Base-by-base conservation (phyloP, 208 protist genomes). In the Blastocrithidia nonstop region DNA sequence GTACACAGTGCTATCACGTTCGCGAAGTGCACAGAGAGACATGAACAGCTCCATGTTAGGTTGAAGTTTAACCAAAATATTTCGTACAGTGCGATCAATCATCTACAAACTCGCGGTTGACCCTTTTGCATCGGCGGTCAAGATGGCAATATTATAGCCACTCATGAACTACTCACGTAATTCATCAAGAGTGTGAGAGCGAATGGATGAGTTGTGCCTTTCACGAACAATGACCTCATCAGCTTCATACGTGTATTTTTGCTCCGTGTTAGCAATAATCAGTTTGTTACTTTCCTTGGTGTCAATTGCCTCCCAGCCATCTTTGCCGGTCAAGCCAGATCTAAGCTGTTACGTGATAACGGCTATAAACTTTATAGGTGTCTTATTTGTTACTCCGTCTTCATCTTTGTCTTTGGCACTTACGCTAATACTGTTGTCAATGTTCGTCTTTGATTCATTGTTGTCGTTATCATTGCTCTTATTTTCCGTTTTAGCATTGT, bases 231-330 rank as follows among this genome's bases (percentile, higher is more conserved):
- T 51, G 25, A 74, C 43, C 51, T 84, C 66, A 38, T 79, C 66
- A 31, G 49, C 54, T 35, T 28, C 40, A 42, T 69, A 62, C 8
- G 44, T 55, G 29, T 68, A 59, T 16, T 54, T 44, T 20, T 61
- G 65, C 21, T 63, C 61, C 21, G 55, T 49, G 46, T 65, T 56
- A 15, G 55, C 72, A 7, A 83, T 54, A 25, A 51, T 31, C n/a
- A 77, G 32, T 36, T 40, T 55, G 37, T 58, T 43, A 28, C 20
- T 54, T 8, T 25, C 13, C 21, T 31, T 39, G 1, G 61, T n/a
- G n/a, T n/a, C n/a, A n/a, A n/a, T n/a, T n/a, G n/a, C 54, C 11
- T 49, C 65, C 67, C 67, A 75, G 6, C 68, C 68, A 35, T 67
- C 65, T 38, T 54, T 57, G 23, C 48, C 20, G 24, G 53, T 54